phyloP scores from a whole-genome alignment of 768 basidiomycete genomes.

The Grammothele lineata region DNA sequence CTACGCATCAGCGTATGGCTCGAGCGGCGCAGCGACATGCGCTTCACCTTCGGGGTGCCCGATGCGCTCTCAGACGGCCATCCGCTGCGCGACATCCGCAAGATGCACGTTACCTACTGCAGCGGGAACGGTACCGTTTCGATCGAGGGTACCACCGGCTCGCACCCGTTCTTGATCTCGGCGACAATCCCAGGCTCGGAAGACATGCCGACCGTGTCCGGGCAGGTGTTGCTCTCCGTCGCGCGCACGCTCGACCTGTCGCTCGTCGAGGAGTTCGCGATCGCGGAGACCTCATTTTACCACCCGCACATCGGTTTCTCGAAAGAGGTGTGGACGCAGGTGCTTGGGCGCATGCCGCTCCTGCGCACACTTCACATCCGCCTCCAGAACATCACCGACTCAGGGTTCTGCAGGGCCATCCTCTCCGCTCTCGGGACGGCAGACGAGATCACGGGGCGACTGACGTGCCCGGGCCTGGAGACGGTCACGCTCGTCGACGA shows the following conservation, averaged over 20 bases:
- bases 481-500: constrained; percentile 21
- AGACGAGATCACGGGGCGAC: constrained; percentile 17
- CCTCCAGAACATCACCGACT: constrained; percentile 20
- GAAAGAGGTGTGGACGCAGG: constrained; percentile 21
- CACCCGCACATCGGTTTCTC: constrained; percentile 19
- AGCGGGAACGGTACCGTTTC: constrained; percentile 15
- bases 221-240: constrained; percentile 18
- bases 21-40: constrained; percentile 21
- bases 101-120: constrained; percentile 20
- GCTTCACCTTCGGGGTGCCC: constrained; percentile 22
- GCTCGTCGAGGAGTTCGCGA: constrained; percentile 23
- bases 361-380: constrained; percentile 22
- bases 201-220: constrained; percentile 25
- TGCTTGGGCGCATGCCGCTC: constrained; percentile 22
- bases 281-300: constrained; percentile 21
- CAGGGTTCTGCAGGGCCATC: constrained; percentile 23
- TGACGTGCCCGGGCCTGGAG: constrained; percentile 23
- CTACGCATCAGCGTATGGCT: constrained; percentile 21
- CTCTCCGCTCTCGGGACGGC: constrained; percentile 20
- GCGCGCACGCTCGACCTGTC: constrained; percentile 20
- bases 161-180: constrained; percentile 21
- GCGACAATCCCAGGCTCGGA: constrained; percentile 14
- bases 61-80: constrained; percentile 15
- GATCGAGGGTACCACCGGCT: constrained; percentile 16
- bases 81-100: constrained; percentile 20